Percentiles rank a stretch among this genome's conserved stretches.
Evolutionary conservation across 192 early-diverging fungal genomes (phyloP).

Genomic region (Backusella liffmaniae): DNA sequence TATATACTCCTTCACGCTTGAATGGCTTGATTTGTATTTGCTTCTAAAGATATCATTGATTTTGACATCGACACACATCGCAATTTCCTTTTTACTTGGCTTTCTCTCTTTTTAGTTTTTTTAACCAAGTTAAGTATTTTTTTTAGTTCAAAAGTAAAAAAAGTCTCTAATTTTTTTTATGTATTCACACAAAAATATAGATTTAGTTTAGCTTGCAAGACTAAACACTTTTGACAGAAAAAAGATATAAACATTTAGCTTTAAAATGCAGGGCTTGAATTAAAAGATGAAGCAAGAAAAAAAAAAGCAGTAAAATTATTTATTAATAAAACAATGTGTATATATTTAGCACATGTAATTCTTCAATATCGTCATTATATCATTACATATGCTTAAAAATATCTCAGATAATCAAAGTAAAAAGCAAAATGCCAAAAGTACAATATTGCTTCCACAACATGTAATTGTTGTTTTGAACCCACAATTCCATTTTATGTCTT

Average conservation of each 20-base stretch:
- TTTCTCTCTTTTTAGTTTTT: not conserved
- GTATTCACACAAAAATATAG: not conserved
- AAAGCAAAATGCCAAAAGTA: not conserved
- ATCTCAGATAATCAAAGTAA: not conserved
- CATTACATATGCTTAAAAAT: not conserved
- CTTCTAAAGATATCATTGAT: not conserved
- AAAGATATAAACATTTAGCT: not conserved
- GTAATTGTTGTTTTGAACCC: not conserved
- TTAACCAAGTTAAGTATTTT: slow-evolving; percentile 8
- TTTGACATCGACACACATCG: not conserved
- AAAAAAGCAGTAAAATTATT: not conserved
- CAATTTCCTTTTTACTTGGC: not conserved
- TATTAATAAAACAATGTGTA: not conserved
- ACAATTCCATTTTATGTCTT: not conserved
- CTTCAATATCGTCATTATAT: not conserved
- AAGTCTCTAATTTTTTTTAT: not conserved
- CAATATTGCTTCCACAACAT: not conserved
- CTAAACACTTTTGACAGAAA: not conserved
- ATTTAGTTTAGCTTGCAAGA: not conserved
- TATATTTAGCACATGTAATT: not conserved
- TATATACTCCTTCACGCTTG: not conserved
- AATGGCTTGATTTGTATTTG: not conserved
- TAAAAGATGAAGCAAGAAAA: not conserved
- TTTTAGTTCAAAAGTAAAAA: not conserved
- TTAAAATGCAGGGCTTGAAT: not conserved